phyloP scores from a whole-genome alignment of 2,329 filamentous ascomycete genomes.

The Alternaria conjuncta region DNA sequence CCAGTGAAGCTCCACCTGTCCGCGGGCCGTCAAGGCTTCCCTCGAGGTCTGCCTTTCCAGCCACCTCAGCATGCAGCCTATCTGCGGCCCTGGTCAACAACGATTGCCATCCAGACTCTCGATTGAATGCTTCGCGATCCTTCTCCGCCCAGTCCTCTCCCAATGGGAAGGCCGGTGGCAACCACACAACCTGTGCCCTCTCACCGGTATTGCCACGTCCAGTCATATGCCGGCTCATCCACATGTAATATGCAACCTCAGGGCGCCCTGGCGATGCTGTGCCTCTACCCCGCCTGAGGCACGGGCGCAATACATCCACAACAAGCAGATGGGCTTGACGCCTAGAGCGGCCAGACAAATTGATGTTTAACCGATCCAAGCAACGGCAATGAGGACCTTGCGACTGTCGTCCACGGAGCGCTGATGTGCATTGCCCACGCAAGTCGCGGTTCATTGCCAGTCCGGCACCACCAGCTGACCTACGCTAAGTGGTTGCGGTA shows the following conservation, averaged over 20 bases:
- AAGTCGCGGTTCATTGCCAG: constrained; percentile 15
- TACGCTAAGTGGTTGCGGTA: constrained; percentile 18
- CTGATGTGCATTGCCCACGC: constrained; percentile 13
- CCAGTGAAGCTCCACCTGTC: constrained; percentile 3
- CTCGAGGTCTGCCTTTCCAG: constrained; percentile 16
- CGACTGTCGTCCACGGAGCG: constrained; percentile 13
- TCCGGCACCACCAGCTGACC: constrained; percentile 20
- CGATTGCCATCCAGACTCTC: constrained; percentile 10
- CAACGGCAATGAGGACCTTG: constrained; percentile 15
- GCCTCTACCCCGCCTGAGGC: constrained; percentile 34
- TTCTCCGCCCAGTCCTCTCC: constrained; percentile 24
- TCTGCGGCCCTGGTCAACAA: constrained; percentile 22
- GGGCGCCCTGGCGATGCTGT: constrained; percentile 16
- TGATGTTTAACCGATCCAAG: constrained; percentile 19
- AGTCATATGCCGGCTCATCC: constrained; percentile 18
- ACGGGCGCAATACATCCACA: constrained; percentile 22
- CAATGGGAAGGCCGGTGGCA: constrained; percentile 22
- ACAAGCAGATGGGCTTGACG: constrained; percentile 18
- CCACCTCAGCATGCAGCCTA: constrained; percentile 22
- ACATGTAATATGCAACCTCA: constrained; percentile 19
- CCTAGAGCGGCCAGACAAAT: constrained; percentile 1
- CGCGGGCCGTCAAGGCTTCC: background rate
- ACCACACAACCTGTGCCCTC: constrained; percentile 19
- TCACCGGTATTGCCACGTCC: constrained; percentile 26
- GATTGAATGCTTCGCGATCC: constrained; percentile 7